Conservation (phyloP, 257 asterid genomes). For the Misopates orontium region DNA sequence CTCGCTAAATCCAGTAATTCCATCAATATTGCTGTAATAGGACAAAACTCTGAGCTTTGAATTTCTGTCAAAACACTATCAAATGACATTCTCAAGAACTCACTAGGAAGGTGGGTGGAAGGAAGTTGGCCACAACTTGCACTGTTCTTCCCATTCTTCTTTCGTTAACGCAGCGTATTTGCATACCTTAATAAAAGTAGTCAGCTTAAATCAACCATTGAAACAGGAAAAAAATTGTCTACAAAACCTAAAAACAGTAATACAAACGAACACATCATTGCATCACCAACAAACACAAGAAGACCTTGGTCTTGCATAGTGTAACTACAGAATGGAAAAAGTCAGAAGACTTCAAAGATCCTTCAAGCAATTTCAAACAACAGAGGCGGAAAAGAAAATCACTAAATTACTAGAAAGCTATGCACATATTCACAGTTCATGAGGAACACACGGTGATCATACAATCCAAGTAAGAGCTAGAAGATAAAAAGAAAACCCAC, state of each 20-base stretch:
- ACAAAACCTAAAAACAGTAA: neutral
- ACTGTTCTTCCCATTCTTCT: constrained; percentile 97
- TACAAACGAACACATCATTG: neutral
- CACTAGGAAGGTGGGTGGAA: constrained; percentile 92
- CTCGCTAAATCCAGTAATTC: constrained; percentile 84
- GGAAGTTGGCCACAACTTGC: constrained; percentile 97
- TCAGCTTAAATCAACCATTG: constrained; percentile 8
- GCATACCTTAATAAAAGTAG: constrained; percentile 55
- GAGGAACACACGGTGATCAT: neutral
- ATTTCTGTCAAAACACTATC: neutral
- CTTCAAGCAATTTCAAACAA: neutral
- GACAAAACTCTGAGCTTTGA: constrained; percentile 26
- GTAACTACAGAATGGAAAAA: neutral
- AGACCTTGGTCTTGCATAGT: neutral
- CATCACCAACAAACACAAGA: neutral
- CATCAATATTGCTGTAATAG: constrained; percentile 70
- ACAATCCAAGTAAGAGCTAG: constrained; percentile 6
- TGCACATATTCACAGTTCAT: neutral
- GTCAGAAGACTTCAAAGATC: neutral
- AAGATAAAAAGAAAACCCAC: constrained; percentile 61
- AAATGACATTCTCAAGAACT: constrained; percentile 29
- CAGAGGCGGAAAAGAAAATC: neutral
- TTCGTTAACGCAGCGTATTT: constrained; percentile 80
- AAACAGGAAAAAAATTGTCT: neutral
- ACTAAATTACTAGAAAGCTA: neutral